Base-by-base conservation (phyloP, 106 monocot species). In the Xerophyta viscosa region DNA sequence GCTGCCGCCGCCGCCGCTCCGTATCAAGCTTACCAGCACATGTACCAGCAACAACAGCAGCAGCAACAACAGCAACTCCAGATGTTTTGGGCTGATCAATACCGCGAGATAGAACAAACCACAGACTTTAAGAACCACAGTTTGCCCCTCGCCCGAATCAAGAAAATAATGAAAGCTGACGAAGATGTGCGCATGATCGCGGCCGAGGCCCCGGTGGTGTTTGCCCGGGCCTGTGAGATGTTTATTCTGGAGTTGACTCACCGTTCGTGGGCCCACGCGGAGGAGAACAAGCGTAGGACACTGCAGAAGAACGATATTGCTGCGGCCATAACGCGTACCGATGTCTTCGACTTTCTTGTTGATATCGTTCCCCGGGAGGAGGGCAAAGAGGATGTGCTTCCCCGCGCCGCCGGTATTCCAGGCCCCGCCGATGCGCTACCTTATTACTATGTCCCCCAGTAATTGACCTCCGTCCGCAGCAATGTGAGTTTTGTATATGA, bases 21-120 rank as follows among this genome's bases (percentile, higher is more conserved):
- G 21, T 72, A 58, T 65, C 57, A 41, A 42, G 63, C 70, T 13
- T 39, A 39, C 39, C 1, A 7, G 39, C 39, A 39, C 13, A 39
- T 1, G 10, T 15, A 39, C 1, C 39, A 39, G 39, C 39, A 39
- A 39, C 13, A 10, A 39, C 2, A 12, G 39, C 39, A 39, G 39
- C 39, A 39, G 15, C 39, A 12, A 39, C 13, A 39, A 39, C 39
- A 39, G 15, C 1, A 10, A 39, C 39, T 39, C 1, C 2, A 15
- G 39, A 39, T 39, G 39, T 39, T 39, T 15, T 39, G 39, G 39
- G 39, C 39, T 12, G 15, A 39, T 39, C 39, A 39, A 7, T 39
- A 39, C 39, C 39, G 15, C 13, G 39, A 39, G 39, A 15, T 39
- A 12, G 6, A 12, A 2, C 13, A 10, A 39, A 39, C 39, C 15